Conservation (phyloP, 1,284 basidiomycete genomes). For the Moesziomyces antarcticus region DNA sequence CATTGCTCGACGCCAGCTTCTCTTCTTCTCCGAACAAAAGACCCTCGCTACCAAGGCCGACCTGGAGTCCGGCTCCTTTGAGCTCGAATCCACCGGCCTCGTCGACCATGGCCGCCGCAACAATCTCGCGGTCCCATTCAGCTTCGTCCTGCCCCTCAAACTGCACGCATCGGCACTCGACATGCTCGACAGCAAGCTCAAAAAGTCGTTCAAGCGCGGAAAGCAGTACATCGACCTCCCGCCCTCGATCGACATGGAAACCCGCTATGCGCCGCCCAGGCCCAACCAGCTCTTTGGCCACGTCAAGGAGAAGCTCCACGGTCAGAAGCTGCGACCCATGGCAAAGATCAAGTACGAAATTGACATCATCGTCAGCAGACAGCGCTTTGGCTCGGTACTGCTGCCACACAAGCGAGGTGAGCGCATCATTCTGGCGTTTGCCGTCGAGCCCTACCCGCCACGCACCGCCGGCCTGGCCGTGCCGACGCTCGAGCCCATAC, state of each 20-base stretch:
- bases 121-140: slow-evolving; percentile 50
- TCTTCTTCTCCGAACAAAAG: slow-evolving; percentile 48
- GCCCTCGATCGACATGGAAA: slow-evolving; percentile 47
- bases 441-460: slow-evolving; percentile 48
- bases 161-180: slow-evolving; percentile 47
- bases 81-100: slow-evolving; percentile 41
- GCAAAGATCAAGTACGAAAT: slow-evolving; percentile 53
- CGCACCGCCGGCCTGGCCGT: slow-evolving; percentile 44
- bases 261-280: slow-evolving; percentile 41
- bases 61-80: slow-evolving; percentile 35
- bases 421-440: slow-evolving; percentile 44
- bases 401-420: slow-evolving; percentile 45
- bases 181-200: slow-evolving; percentile 49
- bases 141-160: slow-evolving; percentile 47
- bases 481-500: slow-evolving; percentile 37
- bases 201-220: slow-evolving; percentile 44
- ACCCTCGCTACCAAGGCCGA: slow-evolving; percentile 37
- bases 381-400: slow-evolving; percentile 32
- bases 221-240: slow-evolving; percentile 51
- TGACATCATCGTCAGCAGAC: slow-evolving; percentile 48
- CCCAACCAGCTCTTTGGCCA: slow-evolving; percentile 38
- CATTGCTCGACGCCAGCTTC: slow-evolving; percentile 45
- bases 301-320: slow-evolving; percentile 36
- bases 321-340: slow-evolving; percentile 48
- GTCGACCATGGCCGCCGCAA: slow-evolving; percentile 47